Base-by-base conservation (phyloP, 73 alveolate genomes). In the Loxodes magnus region DNA sequence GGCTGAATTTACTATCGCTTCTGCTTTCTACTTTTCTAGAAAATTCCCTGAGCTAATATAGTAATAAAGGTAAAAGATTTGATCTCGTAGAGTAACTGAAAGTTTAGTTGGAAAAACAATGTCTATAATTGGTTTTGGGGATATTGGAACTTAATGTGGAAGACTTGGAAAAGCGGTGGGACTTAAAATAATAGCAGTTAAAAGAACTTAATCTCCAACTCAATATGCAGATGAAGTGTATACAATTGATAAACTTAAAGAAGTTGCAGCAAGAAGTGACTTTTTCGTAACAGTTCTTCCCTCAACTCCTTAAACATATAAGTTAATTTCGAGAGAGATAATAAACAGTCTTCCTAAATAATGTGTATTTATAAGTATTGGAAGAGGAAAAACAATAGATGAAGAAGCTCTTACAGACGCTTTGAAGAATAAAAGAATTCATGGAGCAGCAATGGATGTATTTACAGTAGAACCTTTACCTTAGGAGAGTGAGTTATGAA, bases 361-460 rank as follows among this genome's bases (percentile, higher is more conserved):
- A 9, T 60, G 54, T 7, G 63, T 56, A 2, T 68, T 43, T 31
- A 36, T 68, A 49, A 68, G 59, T 34, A 34, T 68, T 16, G 82
- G 82, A 0, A 2, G 82, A 33, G 82, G 82, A 19, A 10, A 21
- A 25, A 35, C 74, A 5, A 70, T 44, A 3, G 33, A 46, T 15
- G 82, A 68, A 43, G 37, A 30, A 2, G 73, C 43, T 36, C 51
- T 68, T 0, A 28, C 27, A 4, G 54, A 68, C 4, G 74, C 68
- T 3, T 35, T 68, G 22, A 31, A 43, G 21, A 54, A 23, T 12
- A 39, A 59, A 12, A 9, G 15, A 5, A 58, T 68, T 12, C 35
- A 25, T 36, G 82, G 67, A 25, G 73, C 74, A 22, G 61, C 36
- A 2, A 51, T 68, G 3, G 82, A 68, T 48, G 82, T 68, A 14